phyloP scores from a whole-genome alignment of 805 yeast genomes.

The Candida loeiensis region DNA sequence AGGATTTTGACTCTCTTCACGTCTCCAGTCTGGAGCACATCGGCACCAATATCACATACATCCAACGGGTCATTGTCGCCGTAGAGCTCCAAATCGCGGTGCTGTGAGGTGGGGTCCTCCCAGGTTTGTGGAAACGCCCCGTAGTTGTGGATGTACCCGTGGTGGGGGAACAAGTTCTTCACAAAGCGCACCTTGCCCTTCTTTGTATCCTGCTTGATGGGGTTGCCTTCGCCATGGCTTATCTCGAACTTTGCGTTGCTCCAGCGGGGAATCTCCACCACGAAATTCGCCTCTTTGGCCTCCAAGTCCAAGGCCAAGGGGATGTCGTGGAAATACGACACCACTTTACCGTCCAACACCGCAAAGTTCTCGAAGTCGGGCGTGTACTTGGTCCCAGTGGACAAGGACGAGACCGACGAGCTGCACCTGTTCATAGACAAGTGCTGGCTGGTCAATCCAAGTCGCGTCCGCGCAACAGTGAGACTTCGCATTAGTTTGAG shows the following conservation, averaged over 20 bases:
- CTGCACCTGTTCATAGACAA: slow-evolving; percentile 11
- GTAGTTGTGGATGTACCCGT: slow-evolving; percentile 83
- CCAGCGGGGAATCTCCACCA: slow-evolving; percentile 58
- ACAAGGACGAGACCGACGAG: slow-evolving; percentile 8
- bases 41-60: slow-evolving; percentile 84
- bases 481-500: slow-evolving; percentile 1
- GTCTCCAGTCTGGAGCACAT: slow-evolving; percentile 63
- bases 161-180: slow-evolving; percentile 74
- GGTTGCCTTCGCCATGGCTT: slow-evolving; percentile 56
- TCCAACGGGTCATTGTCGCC: slow-evolving; percentile 98
- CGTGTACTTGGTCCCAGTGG: slow-evolving; percentile 34
- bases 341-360: slow-evolving; percentile 40
- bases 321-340: slow-evolving; percentile 71
- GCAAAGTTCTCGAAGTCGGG: slow-evolving; percentile 43
- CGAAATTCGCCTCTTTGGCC: slow-evolving; percentile 41
- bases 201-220: slow-evolving; percentile 76
- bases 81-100: slow-evolving; percentile 40
- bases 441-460: slow-evolving; percentile 13
- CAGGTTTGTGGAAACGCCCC: slow-evolving; percentile 93
- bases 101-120: slow-evolving; percentile 82
- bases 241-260: slow-evolving; percentile 82
- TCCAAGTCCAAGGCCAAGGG: slow-evolving; percentile 50
- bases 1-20: slow-evolving; percentile 86
- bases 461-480: slow-evolving; percentile 11
- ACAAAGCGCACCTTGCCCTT: slow-evolving; percentile 75